These are phyloP conservation scores for Marchantia polymorpha DNA, from an alignment of 225 moss, liverwort and hornwort species.

Conservation along the genomic window DNA sequence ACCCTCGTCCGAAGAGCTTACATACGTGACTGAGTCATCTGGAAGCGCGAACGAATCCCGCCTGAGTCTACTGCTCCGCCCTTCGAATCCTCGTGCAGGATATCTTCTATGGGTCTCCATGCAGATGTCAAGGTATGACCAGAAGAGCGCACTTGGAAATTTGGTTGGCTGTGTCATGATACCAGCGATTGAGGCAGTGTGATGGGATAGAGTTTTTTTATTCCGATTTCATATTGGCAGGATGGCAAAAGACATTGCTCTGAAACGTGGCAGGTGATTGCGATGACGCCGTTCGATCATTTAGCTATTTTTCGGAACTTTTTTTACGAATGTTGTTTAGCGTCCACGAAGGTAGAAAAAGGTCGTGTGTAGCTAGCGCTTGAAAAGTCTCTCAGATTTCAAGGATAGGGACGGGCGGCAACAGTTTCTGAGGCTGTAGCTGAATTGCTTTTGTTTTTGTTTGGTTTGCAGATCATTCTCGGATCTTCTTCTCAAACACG, in stretches of 20 bases:
- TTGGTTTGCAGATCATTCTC: conserved; percentile 55
- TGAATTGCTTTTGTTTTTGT: background rate
- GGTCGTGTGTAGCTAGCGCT: background rate
- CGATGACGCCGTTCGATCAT: background rate
- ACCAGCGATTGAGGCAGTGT: no score
- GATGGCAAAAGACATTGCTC: no score
- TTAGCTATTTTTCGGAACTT: background rate
- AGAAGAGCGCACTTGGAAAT: background rate
- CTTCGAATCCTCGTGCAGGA: no score
- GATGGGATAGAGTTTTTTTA: no score
- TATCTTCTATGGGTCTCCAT: background rate
- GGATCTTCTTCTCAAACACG: conserved; percentile 79
- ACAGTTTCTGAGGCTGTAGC: no score
- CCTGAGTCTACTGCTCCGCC: no score
- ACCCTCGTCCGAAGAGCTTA: no score
- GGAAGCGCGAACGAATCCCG: no score
- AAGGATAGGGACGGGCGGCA: no score
- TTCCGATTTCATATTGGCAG: no score
- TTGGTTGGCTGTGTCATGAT: background rate
- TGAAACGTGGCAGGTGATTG: background rate
- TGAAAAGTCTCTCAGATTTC: background rate
- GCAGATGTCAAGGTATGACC: conserved; percentile 3
- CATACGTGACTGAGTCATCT: no score
- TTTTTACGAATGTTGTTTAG: background rate
- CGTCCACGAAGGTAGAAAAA: background rate